phyloP scores from a whole-genome alignment of 257 asterid genomes.

The Thymus quinquecostatus region DNA sequence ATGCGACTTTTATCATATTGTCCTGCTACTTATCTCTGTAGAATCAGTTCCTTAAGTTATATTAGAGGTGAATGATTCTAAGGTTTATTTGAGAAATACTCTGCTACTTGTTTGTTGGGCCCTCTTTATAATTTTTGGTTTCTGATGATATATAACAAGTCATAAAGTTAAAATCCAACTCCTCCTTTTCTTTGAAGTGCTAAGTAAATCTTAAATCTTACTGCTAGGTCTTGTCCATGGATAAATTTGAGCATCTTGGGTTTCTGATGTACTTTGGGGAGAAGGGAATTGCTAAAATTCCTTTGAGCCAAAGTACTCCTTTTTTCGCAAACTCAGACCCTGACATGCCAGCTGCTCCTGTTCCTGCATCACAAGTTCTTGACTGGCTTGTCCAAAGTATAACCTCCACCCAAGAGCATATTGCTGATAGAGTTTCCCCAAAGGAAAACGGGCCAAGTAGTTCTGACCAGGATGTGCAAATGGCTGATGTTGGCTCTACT shows the following conservation, averaged over 20 bases:
- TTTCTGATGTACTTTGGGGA: conserved; percentile 83
- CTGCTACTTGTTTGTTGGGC: neutral
- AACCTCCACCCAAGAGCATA: conserved; percentile 73
- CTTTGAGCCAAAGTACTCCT: conserved; percentile 85
- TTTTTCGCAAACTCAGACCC: conserved; percentile 96
- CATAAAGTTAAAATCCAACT: conserved; percentile 9
- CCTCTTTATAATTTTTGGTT: neutral
- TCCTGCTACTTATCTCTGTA: conserved; percentile 17
- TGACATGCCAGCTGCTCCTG: conserved; percentile 97
- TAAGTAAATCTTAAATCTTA: conserved; percentile 23
- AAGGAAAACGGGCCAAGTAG: conserved; percentile 78
- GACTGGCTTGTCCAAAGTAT: conserved; percentile 87
- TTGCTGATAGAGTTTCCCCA: conserved; percentile 73
- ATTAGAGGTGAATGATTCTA: conserved; percentile 6
- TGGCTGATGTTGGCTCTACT: conserved; percentile 70
- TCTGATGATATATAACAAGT: neutral
- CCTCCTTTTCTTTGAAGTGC: conserved; percentile 27
- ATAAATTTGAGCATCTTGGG: conserved; percentile 79
- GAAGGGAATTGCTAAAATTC: conserved; percentile 62
- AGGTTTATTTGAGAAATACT: neutral
- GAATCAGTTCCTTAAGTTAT: conserved; percentile 14
- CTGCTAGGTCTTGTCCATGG: conserved; percentile 80
- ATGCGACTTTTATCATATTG: conserved; percentile 35
- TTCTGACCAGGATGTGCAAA: conserved; percentile 80
- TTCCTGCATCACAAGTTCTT: conserved; percentile 83